Evolutionary conservation across 352 stramenopile species (phyloP).

Genomic region (Discostella stelligera): DNA sequence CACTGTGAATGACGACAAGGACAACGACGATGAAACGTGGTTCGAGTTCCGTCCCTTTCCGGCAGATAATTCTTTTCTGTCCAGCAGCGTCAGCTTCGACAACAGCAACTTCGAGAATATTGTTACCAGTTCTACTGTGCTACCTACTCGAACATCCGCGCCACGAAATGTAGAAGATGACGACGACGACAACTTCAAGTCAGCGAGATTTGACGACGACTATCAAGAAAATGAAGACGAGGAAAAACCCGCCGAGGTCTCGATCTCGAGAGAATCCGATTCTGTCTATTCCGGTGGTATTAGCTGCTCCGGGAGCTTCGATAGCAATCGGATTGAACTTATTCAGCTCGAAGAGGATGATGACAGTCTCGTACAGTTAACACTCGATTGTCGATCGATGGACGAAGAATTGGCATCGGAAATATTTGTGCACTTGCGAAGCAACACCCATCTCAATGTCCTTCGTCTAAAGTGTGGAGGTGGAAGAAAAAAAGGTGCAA

Average conservation of each 20-base stretch:
- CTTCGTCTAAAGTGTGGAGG: slow-evolving; percentile 11
- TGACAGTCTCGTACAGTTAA: slow-evolving; percentile 5
- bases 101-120: not conserved
- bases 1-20: not conserved
- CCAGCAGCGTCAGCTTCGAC: not conserved
- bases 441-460: slow-evolving; percentile 10
- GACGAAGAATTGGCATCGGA: slow-evolving; percentile 2
- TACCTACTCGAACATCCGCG: not conserved
- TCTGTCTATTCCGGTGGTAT: not conserved
- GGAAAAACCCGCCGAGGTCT: not conserved
- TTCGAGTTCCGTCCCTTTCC: not conserved
- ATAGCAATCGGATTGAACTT: slow-evolving; percentile 14
- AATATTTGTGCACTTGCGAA: slow-evolving; percentile 7
- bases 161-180: not conserved
- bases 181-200: not conserved
- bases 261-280: not conserved
- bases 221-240: not conserved
- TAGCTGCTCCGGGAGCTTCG: not conserved
- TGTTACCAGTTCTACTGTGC: not conserved
- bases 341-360: slow-evolving; percentile 18
- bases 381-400: slow-evolving; percentile 8
- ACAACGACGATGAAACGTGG: not conserved
- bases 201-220: not conserved
- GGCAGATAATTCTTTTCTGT: not conserved
- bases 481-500: not conserved